phyloP scores from a whole-genome alignment of 495 filamentous ascomycete genomes.

The Aspergillus saccharolyticus region DNA sequence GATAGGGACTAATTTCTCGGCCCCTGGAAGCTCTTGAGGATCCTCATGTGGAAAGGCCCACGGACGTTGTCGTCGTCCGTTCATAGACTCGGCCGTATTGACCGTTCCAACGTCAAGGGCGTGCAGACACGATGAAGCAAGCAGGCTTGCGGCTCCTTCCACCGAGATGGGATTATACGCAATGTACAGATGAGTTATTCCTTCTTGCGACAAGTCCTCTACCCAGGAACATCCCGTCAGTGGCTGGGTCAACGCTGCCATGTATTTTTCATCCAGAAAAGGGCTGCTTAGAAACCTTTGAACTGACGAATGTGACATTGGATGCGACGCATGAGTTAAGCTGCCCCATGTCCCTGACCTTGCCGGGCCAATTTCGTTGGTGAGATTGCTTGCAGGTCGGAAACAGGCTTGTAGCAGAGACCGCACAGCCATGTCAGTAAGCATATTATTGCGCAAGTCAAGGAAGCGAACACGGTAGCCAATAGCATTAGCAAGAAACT shows the following conservation, averaged over 20 bases:
- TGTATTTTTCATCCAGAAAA: conserved; percentile 46
- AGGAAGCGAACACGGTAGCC: conserved; percentile 49
- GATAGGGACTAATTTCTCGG: conserved; percentile 51
- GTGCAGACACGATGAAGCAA: conserved; percentile 46
- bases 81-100: conserved; percentile 31
- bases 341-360: conserved; percentile 4
- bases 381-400: conserved; percentile 14
- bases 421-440: conserved; percentile 52
- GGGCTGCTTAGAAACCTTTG: conserved; percentile 26
- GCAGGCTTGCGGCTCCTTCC: conserved; percentile 50
- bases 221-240: conserved; percentile 48
- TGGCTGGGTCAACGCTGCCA: conserved; percentile 45
- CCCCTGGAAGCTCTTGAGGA: conserved; percentile 35
- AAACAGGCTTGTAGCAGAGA: conserved; percentile 51
- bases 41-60: conserved; percentile 19
- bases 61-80: conserved; percentile 6
- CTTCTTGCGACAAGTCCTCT: conserved; percentile 46
- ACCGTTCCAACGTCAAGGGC: conserved; percentile 49
- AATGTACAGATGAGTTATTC: conserved; percentile 57
- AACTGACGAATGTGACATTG: conserved; percentile 1
- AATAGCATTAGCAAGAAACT: conserved; percentile 50
- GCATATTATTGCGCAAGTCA: conserved; percentile 54
- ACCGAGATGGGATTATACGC: conserved; percentile 55
- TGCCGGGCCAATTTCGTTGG: background rate
- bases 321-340: conserved; percentile 13